Conservation (phyloP, 2,329 filamentous ascomycete species). For the Ceratocystis colombiana region DNA sequence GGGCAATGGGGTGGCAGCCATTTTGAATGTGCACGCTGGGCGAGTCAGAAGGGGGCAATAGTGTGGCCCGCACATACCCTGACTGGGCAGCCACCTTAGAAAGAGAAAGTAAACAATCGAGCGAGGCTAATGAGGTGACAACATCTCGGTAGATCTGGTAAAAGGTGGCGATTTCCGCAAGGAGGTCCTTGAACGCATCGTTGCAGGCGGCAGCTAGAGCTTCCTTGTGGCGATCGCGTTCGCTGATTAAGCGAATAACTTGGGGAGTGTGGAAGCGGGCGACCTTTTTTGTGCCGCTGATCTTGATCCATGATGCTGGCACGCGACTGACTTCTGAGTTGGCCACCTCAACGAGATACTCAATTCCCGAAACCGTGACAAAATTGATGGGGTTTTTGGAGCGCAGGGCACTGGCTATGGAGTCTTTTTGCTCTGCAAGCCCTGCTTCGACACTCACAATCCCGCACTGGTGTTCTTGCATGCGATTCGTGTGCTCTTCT, state of each 20-base stretch:
- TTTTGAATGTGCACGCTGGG: slow-evolving; percentile 59
- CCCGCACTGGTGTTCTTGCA: slow-evolving; percentile 76
- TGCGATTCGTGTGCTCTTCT: slow-evolving; percentile 75
- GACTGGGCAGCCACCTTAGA: slow-evolving; percentile 75
- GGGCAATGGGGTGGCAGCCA: slow-evolving; percentile 90
- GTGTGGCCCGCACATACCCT: slow-evolving; percentile 71
- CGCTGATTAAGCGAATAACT: slow-evolving; percentile 68
- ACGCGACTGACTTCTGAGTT: slow-evolving; percentile 75
- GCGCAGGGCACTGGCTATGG: slow-evolving; percentile 61
- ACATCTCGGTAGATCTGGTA: slow-evolving; percentile 87
- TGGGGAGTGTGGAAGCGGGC: slow-evolving; percentile 92
- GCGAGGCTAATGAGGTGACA: slow-evolving; percentile 70
- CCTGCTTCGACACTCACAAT: slow-evolving; percentile 91
- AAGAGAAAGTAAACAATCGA: slow-evolving; percentile 84
- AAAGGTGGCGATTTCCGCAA: slow-evolving; percentile 64
- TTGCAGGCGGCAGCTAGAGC: slow-evolving; percentile 87
- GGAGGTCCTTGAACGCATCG: slow-evolving; percentile 61
- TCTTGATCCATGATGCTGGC: slow-evolving; percentile 88
- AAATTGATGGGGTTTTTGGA: slow-evolving; percentile 64
- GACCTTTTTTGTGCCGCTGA: slow-evolving; percentile 85
- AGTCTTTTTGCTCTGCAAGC: slow-evolving; percentile 62
- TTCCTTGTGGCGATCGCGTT: slow-evolving; percentile 92
- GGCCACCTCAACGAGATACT: slow-evolving; percentile 86
- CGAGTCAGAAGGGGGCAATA: slow-evolving; percentile 50
- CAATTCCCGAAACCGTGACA: slow-evolving; percentile 76